Evolutionary conservation across 495 filamentous ascomycete genomes (phyloP).

Genomic region (Saxispiralis lemnorum): DNA sequence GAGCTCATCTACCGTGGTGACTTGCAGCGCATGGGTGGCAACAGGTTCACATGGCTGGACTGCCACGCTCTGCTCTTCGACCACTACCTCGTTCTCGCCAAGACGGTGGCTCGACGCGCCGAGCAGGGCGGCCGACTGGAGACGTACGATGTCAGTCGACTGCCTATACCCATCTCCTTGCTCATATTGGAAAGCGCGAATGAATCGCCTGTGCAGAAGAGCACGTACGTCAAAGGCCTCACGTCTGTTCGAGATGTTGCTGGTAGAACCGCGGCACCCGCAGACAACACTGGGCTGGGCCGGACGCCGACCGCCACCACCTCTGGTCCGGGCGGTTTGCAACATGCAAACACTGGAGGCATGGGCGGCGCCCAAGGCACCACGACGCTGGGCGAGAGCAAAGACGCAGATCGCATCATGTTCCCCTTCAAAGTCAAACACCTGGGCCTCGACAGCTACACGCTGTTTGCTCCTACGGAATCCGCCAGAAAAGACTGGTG

Average conservation of each 20-base stretch:
- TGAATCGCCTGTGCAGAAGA: constrained; percentile 79
- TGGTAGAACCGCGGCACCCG: constrained; percentile 29
- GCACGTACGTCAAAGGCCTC: constrained; percentile 51
- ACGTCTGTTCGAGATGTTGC: constrained; percentile 43
- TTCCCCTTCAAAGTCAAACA: constrained; percentile 95
- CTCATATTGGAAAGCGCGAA: constrained; percentile 77
- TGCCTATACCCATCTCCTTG: constrained; percentile 95
- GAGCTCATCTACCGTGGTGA: constrained; percentile 81
- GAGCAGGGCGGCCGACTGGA: constrained; percentile 51
- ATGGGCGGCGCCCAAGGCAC: constrained; percentile 36
- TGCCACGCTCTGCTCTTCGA: constrained; percentile 88
- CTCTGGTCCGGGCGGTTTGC: constrained; percentile 39
- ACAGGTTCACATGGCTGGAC: constrained; percentile 76
- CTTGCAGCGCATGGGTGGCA: constrained; percentile 70
- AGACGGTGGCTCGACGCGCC: constrained; percentile 52
- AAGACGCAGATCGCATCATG: constrained; percentile 68
- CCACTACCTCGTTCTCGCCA: constrained; percentile 87
- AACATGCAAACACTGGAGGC: constrained; percentile 43
- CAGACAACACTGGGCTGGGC: constrained; percentile 28
- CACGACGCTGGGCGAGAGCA: constrained; percentile 26
- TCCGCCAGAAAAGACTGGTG: constrained; percentile 76
- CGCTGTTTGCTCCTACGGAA: constrained; percentile 60
- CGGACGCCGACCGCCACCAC: constrained; percentile 34
- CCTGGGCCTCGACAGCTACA: constrained; percentile 78
- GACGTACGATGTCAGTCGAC: constrained; percentile 85